Percentiles rank a stretch among this genome's conserved stretches.
phyloP scores from a whole-genome alignment of 768 basidiomycete genomes.

The Hypsizygus marmoreus region DNA sequence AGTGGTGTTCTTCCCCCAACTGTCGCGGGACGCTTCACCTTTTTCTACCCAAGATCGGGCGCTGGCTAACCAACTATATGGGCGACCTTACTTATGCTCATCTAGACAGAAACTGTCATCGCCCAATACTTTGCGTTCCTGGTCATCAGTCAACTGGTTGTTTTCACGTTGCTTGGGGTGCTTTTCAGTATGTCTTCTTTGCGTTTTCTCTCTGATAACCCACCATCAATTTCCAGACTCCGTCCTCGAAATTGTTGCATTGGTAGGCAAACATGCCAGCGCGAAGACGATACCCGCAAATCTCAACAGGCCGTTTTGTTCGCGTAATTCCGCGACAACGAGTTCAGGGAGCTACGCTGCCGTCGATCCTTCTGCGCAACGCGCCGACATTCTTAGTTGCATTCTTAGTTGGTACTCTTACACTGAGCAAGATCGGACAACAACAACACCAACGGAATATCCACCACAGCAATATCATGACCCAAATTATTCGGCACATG shows the following conservation, averaged over 20 bases:
- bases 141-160: constrained; percentile 86
- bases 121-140: constrained; percentile 92
- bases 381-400: neutral
- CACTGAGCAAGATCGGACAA: constrained; percentile 2
- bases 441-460: neutral
- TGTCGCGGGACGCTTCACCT: constrained; percentile 83
- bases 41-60: constrained; percentile 90
- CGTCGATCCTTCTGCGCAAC: neutral
- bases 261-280: constrained; percentile 44
- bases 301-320: constrained; percentile 30
- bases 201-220: constrained; percentile 26
- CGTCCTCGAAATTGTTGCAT: constrained; percentile 40
- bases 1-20: constrained; percentile 92
- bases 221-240: constrained; percentile 27
- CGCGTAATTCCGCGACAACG: constrained; percentile 22
- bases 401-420: constrained; percentile 3
- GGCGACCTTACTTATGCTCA: constrained; percentile 66
- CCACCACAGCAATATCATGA: neutral
- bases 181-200: constrained; percentile 89
- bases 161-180: constrained; percentile 91
- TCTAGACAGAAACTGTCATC: constrained; percentile 85
- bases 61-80: constrained; percentile 70
- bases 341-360: neutral
- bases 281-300: constrained; percentile 44
- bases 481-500: too few species aligned